Evolutionary conservation across 345 rosid genomes (phyloP).

Genomic region (Laguncularia racemosa): DNA sequence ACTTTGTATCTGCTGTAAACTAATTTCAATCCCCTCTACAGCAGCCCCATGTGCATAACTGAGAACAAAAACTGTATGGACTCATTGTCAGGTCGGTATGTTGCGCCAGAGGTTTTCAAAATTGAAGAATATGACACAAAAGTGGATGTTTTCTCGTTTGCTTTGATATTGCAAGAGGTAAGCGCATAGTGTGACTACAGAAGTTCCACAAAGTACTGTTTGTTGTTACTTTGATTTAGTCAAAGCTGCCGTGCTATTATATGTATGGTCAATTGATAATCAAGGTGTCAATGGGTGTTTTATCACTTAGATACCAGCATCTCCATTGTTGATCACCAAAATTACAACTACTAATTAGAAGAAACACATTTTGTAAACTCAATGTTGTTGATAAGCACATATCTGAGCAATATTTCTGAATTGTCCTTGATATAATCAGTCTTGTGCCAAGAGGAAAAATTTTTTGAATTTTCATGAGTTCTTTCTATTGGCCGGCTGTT

Average conservation of each 20-base stretch:
- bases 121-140: slow-evolving; percentile 74
- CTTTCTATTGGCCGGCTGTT: too few species aligned
- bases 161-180: slow-evolving; percentile 89
- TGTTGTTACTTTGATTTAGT: not conserved
- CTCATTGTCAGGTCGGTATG: slow-evolving; percentile 58
- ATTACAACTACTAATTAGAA: too few species aligned
- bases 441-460: too few species aligned
- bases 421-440: too few species aligned
- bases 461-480: too few species aligned
- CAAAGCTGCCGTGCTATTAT: not conserved
- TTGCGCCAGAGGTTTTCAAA: slow-evolving; percentile 80
- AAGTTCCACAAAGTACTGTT: not conserved
- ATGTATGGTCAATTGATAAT: too few species aligned
- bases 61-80: not conserved
- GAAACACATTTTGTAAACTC: too few species aligned
- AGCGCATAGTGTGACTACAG: not conserved
- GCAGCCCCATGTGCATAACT: not conserved
- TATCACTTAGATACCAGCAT: too few species aligned
- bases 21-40: not conserved
- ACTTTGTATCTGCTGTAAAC: not conserved
- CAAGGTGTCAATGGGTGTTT: too few species aligned
- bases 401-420: too few species aligned
- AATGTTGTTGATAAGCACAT: too few species aligned
- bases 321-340: too few species aligned
- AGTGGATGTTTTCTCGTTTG: slow-evolving; percentile 94